Conservation (phyloP, 768 basidiomycete species). For the Bullera alba region DNA sequence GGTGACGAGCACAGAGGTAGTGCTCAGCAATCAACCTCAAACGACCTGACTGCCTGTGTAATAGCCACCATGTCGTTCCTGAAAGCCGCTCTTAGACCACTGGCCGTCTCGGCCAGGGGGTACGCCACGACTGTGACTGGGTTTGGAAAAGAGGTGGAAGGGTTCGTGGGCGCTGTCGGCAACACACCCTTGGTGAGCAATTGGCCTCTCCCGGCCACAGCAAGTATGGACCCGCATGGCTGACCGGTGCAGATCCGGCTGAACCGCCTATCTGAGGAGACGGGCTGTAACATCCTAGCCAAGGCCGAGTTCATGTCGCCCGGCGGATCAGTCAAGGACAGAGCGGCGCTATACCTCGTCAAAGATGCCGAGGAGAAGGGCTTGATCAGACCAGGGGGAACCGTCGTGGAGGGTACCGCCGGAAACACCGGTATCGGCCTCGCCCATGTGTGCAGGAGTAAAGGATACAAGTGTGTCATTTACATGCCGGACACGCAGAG, state of each 20-base stretch:
- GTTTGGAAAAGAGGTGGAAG: constrained; percentile 49
- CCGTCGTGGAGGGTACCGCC: constrained; percentile 94
- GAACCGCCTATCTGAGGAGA: constrained; percentile 70
- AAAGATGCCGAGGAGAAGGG: constrained; percentile 79
- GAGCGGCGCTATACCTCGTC: constrained; percentile 85
- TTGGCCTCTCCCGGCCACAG: constrained; percentile 1
- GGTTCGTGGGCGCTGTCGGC: constrained; percentile 82
- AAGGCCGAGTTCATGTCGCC: constrained; percentile 99
- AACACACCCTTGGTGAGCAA: constrained; percentile 75
- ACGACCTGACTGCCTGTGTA: too few species aligned
- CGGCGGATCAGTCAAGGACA: constrained; percentile 94
- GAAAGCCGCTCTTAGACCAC: constrained; percentile 16
- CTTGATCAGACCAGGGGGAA: constrained; percentile 85
- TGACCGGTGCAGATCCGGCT: constrained; percentile 62
- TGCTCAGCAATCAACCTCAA: too few species aligned
- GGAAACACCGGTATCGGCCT: constrained; percentile 97
- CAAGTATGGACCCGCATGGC: not conserved
- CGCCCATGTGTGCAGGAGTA: constrained; percentile 72
- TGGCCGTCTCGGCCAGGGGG: constrained; percentile 15
- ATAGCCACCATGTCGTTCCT: too few species aligned
- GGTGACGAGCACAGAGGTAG: too few species aligned
- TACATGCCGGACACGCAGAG: constrained; percentile 98
- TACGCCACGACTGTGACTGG: constrained; percentile 36
- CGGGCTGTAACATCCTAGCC: constrained; percentile 76
- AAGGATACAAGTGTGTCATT: constrained; percentile 95